Base-by-base conservation (phyloP, 768 basidiomycete species). In the Pholiota molesta region DNA sequence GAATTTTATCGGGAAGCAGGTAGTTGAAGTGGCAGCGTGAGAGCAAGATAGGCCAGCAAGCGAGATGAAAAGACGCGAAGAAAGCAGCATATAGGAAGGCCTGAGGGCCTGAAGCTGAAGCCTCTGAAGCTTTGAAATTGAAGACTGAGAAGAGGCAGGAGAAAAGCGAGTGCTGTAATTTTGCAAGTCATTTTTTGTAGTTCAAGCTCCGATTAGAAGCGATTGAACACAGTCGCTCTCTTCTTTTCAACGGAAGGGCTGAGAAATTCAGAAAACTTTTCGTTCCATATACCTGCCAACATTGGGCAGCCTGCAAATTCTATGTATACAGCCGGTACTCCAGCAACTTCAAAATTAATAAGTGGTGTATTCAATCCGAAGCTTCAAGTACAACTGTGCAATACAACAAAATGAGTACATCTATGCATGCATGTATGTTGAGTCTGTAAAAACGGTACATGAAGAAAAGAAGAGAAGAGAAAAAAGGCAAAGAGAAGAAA, bases 331-430 rank as follows among this genome's bases (percentile, higher is more conserved):
- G 26, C 26, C 4, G 26, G 4, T 26, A 26, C 26, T 26, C 1
- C 35, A 1, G 35, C 35, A 13, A 9, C 31, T 44, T 19, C 42
- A 19, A 44, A 44, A 44, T 44, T 44, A 17, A 44, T 5, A 44
- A 44, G 19, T 9, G 35, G 35, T 37, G 42, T 44, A 44, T 44
- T 44, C 19, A 17, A 19, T 44, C 17, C 6, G 42, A 44, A 44
- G 8, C n/a, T 21, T 17, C 42, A 44, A 49, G 19, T 49, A 49
- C 23, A 49, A 49, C 47, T 49, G 47, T 26, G 47, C 47, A 26
- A 49, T 49, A 49, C 47, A 49, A 49, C 47, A 49, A 49, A 49
- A 49, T 49, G 47, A 4, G 47, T 49, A 49, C 47, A 49, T 49
- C 47, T 49, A 49, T 49, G 47, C 23, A 49, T 49, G 47, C 23